Conservation (phyloP, 2,329 filamentous ascomycete genomes). For the Penicillium sp. region DNA sequence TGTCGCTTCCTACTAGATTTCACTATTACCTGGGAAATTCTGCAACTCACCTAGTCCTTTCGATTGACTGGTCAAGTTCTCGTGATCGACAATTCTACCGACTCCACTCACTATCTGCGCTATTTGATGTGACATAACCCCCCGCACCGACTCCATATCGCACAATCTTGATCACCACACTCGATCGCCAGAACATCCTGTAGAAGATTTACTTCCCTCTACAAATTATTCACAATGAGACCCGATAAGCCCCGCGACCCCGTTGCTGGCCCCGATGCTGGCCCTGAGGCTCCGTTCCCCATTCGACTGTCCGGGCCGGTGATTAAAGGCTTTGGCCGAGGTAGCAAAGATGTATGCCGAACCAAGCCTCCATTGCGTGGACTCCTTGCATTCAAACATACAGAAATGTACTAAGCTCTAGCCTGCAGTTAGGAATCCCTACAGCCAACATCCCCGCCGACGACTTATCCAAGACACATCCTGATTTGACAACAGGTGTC, state of each 20-base stretch:
- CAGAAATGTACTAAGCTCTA: background rate
- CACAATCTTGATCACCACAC: background rate
- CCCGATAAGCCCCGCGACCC: slow-evolving; percentile 61
- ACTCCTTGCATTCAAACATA: background rate
- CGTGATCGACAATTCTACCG: background rate
- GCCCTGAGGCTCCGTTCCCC: slow-evolving; percentile 78
- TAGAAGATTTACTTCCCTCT: background rate
- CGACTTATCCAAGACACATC: slow-evolving; percentile 60
- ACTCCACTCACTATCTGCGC: background rate
- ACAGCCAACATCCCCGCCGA: slow-evolving; percentile 81
- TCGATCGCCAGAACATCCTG: background rate
- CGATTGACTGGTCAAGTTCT: background rate
- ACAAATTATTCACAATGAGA: slow-evolving; percentile 36
- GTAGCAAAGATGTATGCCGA: slow-evolving; percentile 76
- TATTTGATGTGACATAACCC: background rate
- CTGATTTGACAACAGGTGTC: slow-evolving; percentile 71
- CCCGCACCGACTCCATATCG: background rate
- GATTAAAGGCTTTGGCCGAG: slow-evolving; percentile 89
- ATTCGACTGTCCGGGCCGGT: slow-evolving; percentile 82
- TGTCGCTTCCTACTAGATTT: background rate
- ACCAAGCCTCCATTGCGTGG: background rate
- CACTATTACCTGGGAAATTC: background rate
- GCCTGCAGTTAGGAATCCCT: slow-evolving; percentile 81
- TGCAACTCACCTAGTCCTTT: too few relatives aligned
- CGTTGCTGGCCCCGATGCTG: slow-evolving; percentile 71